Evolutionary conservation across 352 stramenopile species (phyloP).

Genomic region (Phytophthora idaei): DNA sequence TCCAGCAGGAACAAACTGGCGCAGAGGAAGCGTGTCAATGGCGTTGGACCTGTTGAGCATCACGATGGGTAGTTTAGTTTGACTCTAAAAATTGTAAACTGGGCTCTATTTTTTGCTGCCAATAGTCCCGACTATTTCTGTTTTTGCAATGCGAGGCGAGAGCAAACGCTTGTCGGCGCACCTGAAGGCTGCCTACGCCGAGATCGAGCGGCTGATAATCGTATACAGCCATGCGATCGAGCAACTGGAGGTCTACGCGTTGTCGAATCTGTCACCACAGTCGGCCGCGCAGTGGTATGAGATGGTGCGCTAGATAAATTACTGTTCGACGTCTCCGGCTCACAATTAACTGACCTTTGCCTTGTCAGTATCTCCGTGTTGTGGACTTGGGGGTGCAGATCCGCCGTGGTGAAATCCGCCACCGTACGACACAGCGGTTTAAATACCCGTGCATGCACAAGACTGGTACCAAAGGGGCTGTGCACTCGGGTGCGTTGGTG

Average conservation of each 20-base stretch:
- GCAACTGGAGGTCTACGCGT: conserved; percentile 43
- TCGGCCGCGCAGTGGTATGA: conserved; percentile 64
- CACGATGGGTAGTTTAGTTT: conserved; percentile 1
- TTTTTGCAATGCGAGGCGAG: conserved; percentile 16
- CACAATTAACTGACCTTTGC: background rate
- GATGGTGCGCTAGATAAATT: conserved; percentile 41
- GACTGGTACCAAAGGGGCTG: conserved; percentile 64
- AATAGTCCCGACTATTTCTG: background rate
- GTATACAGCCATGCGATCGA: conserved; percentile 49
- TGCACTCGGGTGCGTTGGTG: conserved; percentile 48
- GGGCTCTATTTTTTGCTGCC: background rate
- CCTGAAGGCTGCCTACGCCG: conserved; percentile 47
- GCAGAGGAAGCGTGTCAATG: conserved; percentile 52
- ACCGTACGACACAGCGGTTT: conserved; percentile 43
- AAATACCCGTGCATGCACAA: conserved; percentile 61
- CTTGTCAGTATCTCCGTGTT: conserved; percentile 65
- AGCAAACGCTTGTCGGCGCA: conserved; percentile 49
- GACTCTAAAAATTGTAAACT: background rate
- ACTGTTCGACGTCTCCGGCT: background rate
- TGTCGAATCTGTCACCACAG: conserved; percentile 44
- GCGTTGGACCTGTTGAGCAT: conserved; percentile 6
- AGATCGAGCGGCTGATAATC: conserved; percentile 53
- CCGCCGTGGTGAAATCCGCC: conserved; percentile 74
- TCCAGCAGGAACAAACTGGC: conserved; percentile 62
- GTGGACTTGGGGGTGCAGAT: conserved; percentile 72